Base-by-base conservation (phyloP, 2,329 filamentous ascomycete species). In the Rhinocladiella similis region DNA sequence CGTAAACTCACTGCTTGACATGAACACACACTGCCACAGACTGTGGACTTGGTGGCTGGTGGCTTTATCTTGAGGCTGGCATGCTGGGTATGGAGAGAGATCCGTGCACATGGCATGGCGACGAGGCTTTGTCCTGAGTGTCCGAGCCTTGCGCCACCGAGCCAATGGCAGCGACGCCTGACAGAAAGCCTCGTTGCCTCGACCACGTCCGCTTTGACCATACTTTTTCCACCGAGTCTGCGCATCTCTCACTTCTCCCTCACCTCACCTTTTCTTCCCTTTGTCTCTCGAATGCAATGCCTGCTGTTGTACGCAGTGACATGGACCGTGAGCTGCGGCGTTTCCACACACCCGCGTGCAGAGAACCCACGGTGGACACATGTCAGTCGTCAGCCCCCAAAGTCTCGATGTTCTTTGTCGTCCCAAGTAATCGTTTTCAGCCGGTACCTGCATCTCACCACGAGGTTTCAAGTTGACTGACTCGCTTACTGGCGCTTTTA, bases 151-250 rank as follows among this genome's bases (percentile, higher is more conserved):
- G 43, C 25, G 43, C 43, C 4, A 16, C 10, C 29, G 12, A 27
- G n/a, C 43, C 43, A 46, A 46, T 46, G 19, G 29, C 9, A 46
- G 20, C 43, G 25, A 20, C n/a, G 43, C 9, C 19, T 46, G 9
- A 29, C 20, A 29, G 10, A 46, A 46, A 46, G 43, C 43, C 43
- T 46, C 25, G 43, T 27, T 12, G 43, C 43, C 43, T 46, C 43
- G 43, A 46, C 43, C 43, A 29, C 43, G n/a, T 22, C 43, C 43
- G 43, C 43, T 46, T 46, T 46, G 43, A 46, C 25, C 43, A 46
- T 29, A 14, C 22, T 46, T 25, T 46, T 12, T 46, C 12, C 29
- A 22, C 43, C n/a, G 18, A 14, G n/a, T 9, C 10, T 46, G 10
- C 43, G 13, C 10, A 25, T 2, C 10, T 1, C 20, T 46, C 43